Evolutionary conservation across 225 moss, liverwort and hornwort genomes (phyloP).

Genomic region (Bryum argenteum): DNA sequence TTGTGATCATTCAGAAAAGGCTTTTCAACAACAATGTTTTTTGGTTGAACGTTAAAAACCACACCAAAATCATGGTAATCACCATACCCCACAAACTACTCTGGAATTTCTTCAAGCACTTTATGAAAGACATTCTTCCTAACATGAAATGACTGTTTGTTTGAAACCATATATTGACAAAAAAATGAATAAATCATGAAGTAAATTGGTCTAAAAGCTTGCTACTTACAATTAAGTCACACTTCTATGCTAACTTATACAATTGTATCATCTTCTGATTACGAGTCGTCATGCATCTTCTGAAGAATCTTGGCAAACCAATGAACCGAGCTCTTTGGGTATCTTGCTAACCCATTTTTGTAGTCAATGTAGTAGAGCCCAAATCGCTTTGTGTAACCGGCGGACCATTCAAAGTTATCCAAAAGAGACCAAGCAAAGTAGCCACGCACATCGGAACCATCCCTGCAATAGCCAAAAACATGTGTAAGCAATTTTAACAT

Average conservation of each 20-base stretch:
- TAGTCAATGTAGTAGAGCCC: slow-evolving; percentile 44
- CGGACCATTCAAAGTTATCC: slow-evolving; percentile 58
- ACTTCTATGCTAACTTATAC: neutral
- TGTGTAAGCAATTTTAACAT: neutral
- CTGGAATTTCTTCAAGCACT: too few relatives aligned
- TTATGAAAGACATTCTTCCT: too few relatives aligned
- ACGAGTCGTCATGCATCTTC: neutral
- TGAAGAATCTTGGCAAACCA: slow-evolving; percentile 35
- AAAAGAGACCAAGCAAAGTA: slow-evolving; percentile 65
- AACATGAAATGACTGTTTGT: too few relatives aligned
- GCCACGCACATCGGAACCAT: slow-evolving; percentile 36
- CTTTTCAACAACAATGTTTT: too few relatives aligned
- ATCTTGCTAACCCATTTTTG: slow-evolving; percentile 30
- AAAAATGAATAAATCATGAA: too few relatives aligned
- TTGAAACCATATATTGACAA: too few relatives aligned
- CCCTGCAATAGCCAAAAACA: slow-evolving; percentile 19
- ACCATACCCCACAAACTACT: too few relatives aligned
- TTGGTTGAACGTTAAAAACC: too few relatives aligned
- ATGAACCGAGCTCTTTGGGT: slow-evolving; percentile 9
- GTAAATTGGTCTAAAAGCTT: too few relatives aligned
- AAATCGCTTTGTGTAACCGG: slow-evolving; percentile 27
- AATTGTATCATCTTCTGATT: neutral
- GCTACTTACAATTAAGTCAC: too few relatives aligned
- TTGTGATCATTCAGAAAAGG: too few relatives aligned
- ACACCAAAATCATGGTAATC: too few relatives aligned